Evolutionary conservation across 202 grass and related monocot genomes (phyloP).

Genomic region (Bolboschoenoplectus hybrid): DNA sequence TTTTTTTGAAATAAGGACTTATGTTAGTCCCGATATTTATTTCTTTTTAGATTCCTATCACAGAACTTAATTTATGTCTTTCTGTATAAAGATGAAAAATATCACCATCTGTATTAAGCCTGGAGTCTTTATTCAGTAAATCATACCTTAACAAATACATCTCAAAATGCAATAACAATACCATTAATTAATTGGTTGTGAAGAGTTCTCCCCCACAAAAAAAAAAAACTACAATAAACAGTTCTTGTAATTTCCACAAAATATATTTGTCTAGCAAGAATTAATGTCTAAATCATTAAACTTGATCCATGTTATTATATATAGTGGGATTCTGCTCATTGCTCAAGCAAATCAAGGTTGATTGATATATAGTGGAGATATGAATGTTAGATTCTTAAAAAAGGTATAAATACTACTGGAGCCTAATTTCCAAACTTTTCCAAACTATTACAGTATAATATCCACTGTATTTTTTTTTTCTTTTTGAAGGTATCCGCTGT

Average conservation of each 20-base stretch:
- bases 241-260: not conserved
- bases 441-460: constrained; percentile 12
- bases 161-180: not conserved
- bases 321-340: not conserved
- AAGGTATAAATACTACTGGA: not conserved
- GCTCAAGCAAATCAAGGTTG: not conserved
- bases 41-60: too few relatives aligned
- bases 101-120: too few relatives aligned
- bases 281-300: not conserved
- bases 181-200: not conserved
- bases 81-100: too few relatives aligned
- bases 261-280: not conserved
- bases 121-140: not conserved
- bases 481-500: not conserved
- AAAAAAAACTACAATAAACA: not conserved
- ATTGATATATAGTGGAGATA: not conserved
- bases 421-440: not conserved
- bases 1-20: too few relatives aligned
- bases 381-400: not conserved
- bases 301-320: not conserved
- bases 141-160: not conserved
- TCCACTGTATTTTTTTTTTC: not conserved
- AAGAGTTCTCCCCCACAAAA: not conserved
- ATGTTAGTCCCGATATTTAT: too few relatives aligned
- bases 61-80: too few relatives aligned